A percentile compares a stretch with the other conserved stretches of the same genome.
phyloP scores from a whole-genome alignment of 257 asterid species.

The Gentiana dahurica region DNA sequence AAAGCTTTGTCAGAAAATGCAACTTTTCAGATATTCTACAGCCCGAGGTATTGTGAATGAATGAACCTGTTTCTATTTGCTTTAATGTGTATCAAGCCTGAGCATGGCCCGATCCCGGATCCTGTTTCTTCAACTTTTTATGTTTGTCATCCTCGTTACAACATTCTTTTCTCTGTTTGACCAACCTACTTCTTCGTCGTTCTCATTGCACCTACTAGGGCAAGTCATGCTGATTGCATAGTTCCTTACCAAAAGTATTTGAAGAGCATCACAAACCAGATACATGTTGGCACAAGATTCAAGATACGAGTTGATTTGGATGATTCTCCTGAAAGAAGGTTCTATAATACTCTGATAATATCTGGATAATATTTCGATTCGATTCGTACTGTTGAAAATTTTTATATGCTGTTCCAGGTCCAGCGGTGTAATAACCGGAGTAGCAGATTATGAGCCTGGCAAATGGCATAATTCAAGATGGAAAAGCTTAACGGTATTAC shows the following conservation, averaged over 20 bases:
- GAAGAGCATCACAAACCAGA: conserved; percentile 42
- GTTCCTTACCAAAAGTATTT: conserved; percentile 63
- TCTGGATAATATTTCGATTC: not conserved
- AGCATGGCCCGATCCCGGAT: too few relatives aligned
- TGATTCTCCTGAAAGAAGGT: conserved; percentile 96
- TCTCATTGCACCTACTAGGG: conserved; percentile 28
- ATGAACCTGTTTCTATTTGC: conserved; percentile 3
- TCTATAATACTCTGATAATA: not conserved
- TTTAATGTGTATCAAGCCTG: not conserved
- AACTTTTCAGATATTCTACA: conserved; percentile 55
- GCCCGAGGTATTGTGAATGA: conserved; percentile 62
- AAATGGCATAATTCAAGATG: conserved; percentile 93
- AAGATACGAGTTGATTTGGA: conserved; percentile 80
- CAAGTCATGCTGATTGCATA: conserved; percentile 64
- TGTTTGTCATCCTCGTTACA: too few relatives aligned
- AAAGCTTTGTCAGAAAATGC: conserved; percentile 49
- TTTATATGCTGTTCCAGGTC: conserved; percentile 33
- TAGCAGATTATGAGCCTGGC: conserved; percentile 60
- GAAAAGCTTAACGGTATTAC: conserved; percentile 82
- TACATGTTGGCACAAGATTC: conserved; percentile 77
- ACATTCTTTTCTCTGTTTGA: too few relatives aligned
- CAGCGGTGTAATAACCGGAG: conserved; percentile 89
- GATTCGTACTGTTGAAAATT: not conserved
- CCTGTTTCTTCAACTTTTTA: too few relatives aligned
- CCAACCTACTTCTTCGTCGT: too few relatives aligned